Conservation (phyloP, 1,139 yeast species). For the Entelexis sorbosivorans region DNA sequence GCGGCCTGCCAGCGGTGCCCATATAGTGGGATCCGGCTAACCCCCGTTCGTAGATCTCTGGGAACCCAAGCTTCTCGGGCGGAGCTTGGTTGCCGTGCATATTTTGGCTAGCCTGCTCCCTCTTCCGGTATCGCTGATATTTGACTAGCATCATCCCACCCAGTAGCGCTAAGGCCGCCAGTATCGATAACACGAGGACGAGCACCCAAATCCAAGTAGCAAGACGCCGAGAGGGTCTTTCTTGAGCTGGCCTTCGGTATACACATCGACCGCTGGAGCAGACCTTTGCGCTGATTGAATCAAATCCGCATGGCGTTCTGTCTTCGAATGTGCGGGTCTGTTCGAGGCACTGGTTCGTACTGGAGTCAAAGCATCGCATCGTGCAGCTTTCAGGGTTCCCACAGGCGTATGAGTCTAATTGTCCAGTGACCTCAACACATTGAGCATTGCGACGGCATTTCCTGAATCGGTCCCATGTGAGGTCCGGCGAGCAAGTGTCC, state of each 20-base stretch:
- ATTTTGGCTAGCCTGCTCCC: neutral
- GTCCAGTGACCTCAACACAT: slow-evolving; percentile 7
- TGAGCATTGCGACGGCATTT: slow-evolving; percentile 8
- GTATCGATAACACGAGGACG: neutral
- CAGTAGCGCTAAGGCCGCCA: neutral
- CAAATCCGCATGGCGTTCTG: slow-evolving; percentile 7
- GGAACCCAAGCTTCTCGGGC: neutral
- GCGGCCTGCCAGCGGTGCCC: neutral
- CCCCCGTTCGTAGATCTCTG: neutral
- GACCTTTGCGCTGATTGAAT: neutral
- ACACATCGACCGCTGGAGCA: neutral
- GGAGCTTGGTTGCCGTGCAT: no score
- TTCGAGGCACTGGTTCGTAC: slow-evolving; percentile 30
- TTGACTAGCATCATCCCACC: neutral
- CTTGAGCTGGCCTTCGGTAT: neutral
- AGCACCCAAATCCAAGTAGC: neutral
- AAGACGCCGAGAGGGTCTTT: neutral
- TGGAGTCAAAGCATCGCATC: slow-evolving; percentile 31
- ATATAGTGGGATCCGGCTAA: neutral
- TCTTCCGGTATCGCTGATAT: neutral
- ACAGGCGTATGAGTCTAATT: slow-evolving; percentile 1
- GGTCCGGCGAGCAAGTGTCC: neutral
- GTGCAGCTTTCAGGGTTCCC: slow-evolving; percentile 6
- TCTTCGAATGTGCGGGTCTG: neutral
- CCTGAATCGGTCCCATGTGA: neutral